Percentiles rank a stretch among this genome's conserved stretches.
phyloP scores from a whole-genome alignment of 176 grass and related monocot species.

The Themeda triandra region DNA sequence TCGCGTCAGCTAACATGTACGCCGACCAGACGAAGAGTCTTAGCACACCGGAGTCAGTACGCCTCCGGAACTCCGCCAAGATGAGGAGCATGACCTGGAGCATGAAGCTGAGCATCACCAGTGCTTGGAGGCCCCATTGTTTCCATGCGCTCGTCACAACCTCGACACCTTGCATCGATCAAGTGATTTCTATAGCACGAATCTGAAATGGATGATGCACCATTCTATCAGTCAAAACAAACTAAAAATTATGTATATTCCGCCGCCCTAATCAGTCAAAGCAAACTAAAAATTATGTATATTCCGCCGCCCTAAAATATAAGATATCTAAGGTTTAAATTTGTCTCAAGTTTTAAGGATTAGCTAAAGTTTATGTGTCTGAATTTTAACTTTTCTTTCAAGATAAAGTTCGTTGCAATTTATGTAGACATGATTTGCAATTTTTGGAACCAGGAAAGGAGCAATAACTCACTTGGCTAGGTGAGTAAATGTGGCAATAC shows the following conservation, averaged over 20 bases:
- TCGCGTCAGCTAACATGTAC: constrained; percentile 5
- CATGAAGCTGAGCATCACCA: neutral
- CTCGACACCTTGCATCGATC: neutral
- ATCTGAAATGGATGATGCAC: neutral
- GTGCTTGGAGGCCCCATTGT: constrained; percentile 14
- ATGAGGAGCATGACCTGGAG: neutral
- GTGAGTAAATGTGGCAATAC: no score
- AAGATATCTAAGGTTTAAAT: no score
- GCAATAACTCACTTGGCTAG: no score
- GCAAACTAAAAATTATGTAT: neutral
- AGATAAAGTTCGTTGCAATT: no score
- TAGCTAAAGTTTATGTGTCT: no score
- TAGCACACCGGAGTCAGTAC: neutral
- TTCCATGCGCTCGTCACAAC: neutral
- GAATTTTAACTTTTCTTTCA: no score
- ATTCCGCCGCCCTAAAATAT: no score
- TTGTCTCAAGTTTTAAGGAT: no score
- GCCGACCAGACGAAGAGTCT: neutral
- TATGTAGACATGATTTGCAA: no score
- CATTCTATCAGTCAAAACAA: neutral
- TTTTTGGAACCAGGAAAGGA: no score
- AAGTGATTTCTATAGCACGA: neutral
- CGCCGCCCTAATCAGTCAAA: no score
- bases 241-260: neutral
- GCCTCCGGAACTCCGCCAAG: constrained; percentile 2